These are phyloP conservation scores for Waltiozyma sp. DNA, from an alignment of 1,139 yeast genomes.

Conservation along the genomic window DNA sequence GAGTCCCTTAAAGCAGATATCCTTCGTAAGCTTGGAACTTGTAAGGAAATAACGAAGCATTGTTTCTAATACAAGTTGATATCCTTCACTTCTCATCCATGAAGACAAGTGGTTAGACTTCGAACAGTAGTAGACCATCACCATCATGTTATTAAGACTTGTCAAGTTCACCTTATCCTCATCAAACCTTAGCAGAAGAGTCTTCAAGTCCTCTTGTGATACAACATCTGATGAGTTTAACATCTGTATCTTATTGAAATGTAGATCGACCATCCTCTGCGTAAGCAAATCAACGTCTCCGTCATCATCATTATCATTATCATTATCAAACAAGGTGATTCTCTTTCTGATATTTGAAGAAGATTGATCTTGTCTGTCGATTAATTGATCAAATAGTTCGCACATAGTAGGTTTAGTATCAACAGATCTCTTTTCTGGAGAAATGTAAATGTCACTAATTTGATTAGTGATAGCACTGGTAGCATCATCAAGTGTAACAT, in stretches of 20 bases:
- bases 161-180: conserved; percentile 7
- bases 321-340: conserved; percentile 17
- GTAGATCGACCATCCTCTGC: not conserved
- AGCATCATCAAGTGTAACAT: conserved; percentile 5
- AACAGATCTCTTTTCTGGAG: conserved; percentile 13
- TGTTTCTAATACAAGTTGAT: conserved; percentile 5
- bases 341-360: conserved; percentile 6
- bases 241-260: not conserved
- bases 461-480: conserved; percentile 13
- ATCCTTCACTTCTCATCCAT: conserved; percentile 15
- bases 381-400: conserved; percentile 10
- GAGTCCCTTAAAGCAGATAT: conserved; percentile 16
- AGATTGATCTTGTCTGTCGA: conserved; percentile 15
- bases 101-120: conserved; percentile 4
- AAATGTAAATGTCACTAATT: conserved; percentile 15
- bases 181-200: conserved; percentile 4
- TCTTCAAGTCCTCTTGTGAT: conserved; percentile 1
- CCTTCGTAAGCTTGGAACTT: conserved; percentile 14
- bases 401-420: conserved; percentile 5
- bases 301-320: not conserved
- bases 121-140: conserved; percentile 10
- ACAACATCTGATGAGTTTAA: not conserved
- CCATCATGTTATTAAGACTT: conserved; percentile 11
- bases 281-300: not conserved
- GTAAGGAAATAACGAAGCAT: conserved; percentile 12